phyloP scores from a whole-genome alignment of 345 rosid genomes.

The Camelina sativa region DNA sequence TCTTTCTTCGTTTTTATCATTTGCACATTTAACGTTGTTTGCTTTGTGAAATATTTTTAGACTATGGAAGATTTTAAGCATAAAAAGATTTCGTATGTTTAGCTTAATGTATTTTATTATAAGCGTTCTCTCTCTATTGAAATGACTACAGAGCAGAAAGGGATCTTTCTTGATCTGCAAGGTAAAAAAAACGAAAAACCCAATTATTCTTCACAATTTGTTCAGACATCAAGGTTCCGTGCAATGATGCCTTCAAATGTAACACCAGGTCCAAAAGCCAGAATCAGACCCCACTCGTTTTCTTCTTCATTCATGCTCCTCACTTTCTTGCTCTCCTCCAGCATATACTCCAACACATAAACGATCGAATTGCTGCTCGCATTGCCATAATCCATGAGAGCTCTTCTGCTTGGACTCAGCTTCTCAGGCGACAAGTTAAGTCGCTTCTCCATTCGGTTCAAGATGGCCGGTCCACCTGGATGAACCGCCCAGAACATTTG shows the following conservation, averaged over 20 bases:
- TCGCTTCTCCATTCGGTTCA: conserved; percentile 84
- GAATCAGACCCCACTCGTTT: conserved; percentile 75
- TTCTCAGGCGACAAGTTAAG: conserved; percentile 74
- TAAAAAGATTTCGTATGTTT: conserved; percentile 14
- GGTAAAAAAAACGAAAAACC: conserved; percentile 24
- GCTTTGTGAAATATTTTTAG: conserved; percentile 34
- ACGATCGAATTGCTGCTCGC: conserved; percentile 95
- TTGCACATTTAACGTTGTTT: conserved; percentile 29
- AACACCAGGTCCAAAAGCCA: conserved; percentile 97
- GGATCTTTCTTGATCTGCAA: conserved; percentile 36
- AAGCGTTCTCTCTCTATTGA: conserved; percentile 5
- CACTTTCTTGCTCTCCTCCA: conserved; percentile 68
- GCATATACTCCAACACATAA: conserved; percentile 88
- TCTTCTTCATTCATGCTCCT: conserved; percentile 39
- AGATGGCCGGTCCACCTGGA: conserved; percentile 97
- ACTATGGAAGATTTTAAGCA: conserved; percentile 30
- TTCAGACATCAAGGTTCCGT: conserved; percentile 64
- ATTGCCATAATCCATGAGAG: conserved; percentile 91
- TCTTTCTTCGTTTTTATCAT: conserved; percentile 16
- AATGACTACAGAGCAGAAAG: background rate
- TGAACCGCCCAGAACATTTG: conserved; percentile 96
- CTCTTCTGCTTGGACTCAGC: conserved; percentile 79
- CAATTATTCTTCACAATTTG: background rate
- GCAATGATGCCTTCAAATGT: conserved; percentile 98
- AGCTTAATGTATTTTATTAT: conserved; percentile 32